Base-by-base conservation (phyloP, 345 rosid genomes). In the Acer campestre region DNA sequence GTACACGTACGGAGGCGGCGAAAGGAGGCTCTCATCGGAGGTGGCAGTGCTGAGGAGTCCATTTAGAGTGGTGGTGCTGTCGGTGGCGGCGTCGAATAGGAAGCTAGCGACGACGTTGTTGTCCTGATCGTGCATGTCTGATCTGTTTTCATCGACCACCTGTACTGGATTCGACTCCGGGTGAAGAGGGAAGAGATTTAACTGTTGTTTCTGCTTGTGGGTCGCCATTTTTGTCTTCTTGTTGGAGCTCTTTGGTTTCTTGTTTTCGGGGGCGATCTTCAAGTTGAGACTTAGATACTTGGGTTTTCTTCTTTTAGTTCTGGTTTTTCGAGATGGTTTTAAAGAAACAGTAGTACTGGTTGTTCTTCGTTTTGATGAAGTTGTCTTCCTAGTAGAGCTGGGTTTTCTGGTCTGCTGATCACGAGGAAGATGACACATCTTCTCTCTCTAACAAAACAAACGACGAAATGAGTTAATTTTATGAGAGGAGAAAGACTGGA, bases 221-320 rank as follows among this genome's bases (percentile, higher is more conserved):
- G 44, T 9, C 67, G 38, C 59, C 70, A n/a, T 71, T 70, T 48
- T 46, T 12, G 61, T 13, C 42, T 48, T 74, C 6, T 51, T 46
- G 66, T 2, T 62, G 62, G 49, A 31, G 74, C 6, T 48, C 42
- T 68, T 7, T 25, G 73, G 72, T 64, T 68, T 77, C 68, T 75
- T 71, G 10, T 75, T 74, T 7, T 75, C 74, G 35, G 80, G 71
- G 79, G 74, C 72, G 65, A 86, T 79, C 22, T 88, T 82, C 22
- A 84, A 84, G 77, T 81, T 90, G 13, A 95, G 87, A 69, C 95
- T 89, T 16, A 91, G 82, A 70, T 81, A 92, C 78, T 91, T 93
- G 12, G 92, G 98, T 70, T 82, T 94, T 14, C 90, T 89, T 7
- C 88, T 85, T 68, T 80, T 93, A 64, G 84, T 85, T 71, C 93